Evolutionary conservation across 2,329 filamentous ascomycete species (phyloP), one percentile per base, ranked within the genome.

Genomic region (Fonsecaea nubica): DNA sequence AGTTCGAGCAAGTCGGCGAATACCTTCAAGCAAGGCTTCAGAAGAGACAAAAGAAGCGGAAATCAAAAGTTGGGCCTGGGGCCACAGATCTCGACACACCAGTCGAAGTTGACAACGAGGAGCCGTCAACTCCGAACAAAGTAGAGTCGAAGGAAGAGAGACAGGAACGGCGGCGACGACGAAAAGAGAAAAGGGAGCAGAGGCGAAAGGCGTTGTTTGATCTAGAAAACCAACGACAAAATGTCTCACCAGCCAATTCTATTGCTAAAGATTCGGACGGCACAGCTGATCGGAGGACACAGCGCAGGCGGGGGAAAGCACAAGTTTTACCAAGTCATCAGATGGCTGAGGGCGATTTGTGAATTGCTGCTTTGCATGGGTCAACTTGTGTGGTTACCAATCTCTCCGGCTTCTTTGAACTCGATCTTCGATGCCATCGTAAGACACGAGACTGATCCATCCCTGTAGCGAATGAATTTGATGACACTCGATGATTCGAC

Each of bases 141-240:
- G 55, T 57, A 15, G 68, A 72, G 53, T 69, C 65, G 25, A 72
- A 71, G 62, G 69, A 72, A 62, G 62, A 72, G 53, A 67, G 71
- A 52, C 65, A 64, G 36, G 69, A 68, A 50, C 64, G 70, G 13
- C 64, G 71, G 40, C 57, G 64, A 30, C 62, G 42, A 36, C 42
- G 68, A 36, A 71, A 63, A 62, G 71, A 72, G 33, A 66, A 70
- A 59, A 69, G 62, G 45, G 64, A 62, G 45, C 58, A 25, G 18
- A 7, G 18, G 36, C 45, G 56, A 48, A 36, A 30, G 6, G 35
- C 45, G 30, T 33, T 30, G 36, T 35, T 8, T 7, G 53, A n/a
- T 13, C 48, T 33, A 35, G 15, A 18, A n/a, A 52, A 52, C 13
- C 30, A 8, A 45, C 55, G n/a, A 40, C 53, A 53, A 48, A 5